Base-by-base conservation (phyloP, 2,329 filamentous ascomycete genomes). In the Rutstroemia sydowiana region DNA sequence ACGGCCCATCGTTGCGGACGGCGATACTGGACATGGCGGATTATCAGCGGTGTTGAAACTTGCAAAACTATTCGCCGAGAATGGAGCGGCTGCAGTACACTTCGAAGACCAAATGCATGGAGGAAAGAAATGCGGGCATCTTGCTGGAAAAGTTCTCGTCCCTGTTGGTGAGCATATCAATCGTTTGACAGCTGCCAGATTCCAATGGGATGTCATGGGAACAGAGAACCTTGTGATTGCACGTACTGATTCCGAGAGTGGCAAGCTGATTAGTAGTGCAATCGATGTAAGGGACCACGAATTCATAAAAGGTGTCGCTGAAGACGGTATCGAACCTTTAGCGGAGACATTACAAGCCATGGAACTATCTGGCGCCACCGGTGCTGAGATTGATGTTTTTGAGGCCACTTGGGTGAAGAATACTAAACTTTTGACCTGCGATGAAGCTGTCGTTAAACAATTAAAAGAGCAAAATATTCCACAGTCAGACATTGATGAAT, bases 121-220 rank as follows among this genome's bases (percentile, higher is more conserved):
- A 40, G 93, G 93, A 55, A 98, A 98, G 76, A 98, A 97, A 72
- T 98, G 93, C 66, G 93, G 93, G 14, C 93, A 98, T 71, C 74
- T 97, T 55, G 93, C 93, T 1, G 93, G 93, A 60, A 98, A 97
- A 69, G 93, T 97, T 1, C 76, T 98, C 8, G 93, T 97, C 2
- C 92, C 93, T 0, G 82, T 91, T 0, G 87, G 90, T 55, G 93
- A 97, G 68, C 93, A 98, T 73, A 95, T 97, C 75, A 96, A 95
- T 73, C 85, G 93, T 26, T 81, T 98, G 4, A 84, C 90, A 18
- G 91, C 93, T 1, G 84, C 92, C 3, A 84, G 93, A 54, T 96
- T 95, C 73, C 93, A 98, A 66, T 98, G 92, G 92, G 93, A 98
- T 65, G 77, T 96, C 61, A 97, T 98, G 92, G 93, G 92, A 43